A percentile compares a stretch with the other conserved stretches of the same genome.
Conservation (phyloP, 305 asterid species). For the Fraxinus sp. region DNA sequence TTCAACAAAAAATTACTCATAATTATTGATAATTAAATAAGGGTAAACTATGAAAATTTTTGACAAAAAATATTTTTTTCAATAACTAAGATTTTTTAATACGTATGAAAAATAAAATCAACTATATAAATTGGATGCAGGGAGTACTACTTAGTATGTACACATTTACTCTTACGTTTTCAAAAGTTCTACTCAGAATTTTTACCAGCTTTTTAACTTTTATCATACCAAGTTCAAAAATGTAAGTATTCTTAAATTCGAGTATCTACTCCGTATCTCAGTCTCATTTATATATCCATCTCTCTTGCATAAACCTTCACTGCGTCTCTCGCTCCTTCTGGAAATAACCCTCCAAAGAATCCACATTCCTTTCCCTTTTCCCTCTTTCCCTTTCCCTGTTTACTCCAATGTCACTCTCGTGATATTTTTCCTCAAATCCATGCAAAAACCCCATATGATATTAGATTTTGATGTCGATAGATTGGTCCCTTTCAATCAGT, state of each 20-base stretch:
- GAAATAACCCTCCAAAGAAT: slow-evolving; percentile 10
- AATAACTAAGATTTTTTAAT: not conserved
- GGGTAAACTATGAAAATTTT: not conserved
- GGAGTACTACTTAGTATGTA: not conserved
- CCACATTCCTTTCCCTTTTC: not conserved
- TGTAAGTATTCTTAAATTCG: not conserved
- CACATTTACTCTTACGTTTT: not conserved
- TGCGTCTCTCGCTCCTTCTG: not conserved
- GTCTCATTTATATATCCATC: not conserved
- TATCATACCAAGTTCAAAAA: not conserved
- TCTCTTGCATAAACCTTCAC: slow-evolving; percentile 2
- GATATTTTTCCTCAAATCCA: not conserved
- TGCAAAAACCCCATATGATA: not conserved
- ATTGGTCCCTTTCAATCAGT: slow-evolving; percentile 51
- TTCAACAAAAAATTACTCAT: too few relatives aligned
- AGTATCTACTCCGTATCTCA: not conserved
- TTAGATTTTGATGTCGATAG: slow-evolving; percentile 51
- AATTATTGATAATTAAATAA: too few relatives aligned
- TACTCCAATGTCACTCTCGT: slow-evolving; percentile 18
- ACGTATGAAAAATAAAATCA: too few relatives aligned
- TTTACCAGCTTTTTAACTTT: not conserved
- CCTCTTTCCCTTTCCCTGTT: slow-evolving; percentile 9
- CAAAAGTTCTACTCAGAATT: not conserved
- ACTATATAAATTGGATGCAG: not conserved
- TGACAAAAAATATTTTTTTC: not conserved